A percentile compares a stretch with the other conserved stretches of the same genome.
Evolutionary conservation across 345 rosid genomes (phyloP).

Genomic region (Brassica nigra): DNA sequence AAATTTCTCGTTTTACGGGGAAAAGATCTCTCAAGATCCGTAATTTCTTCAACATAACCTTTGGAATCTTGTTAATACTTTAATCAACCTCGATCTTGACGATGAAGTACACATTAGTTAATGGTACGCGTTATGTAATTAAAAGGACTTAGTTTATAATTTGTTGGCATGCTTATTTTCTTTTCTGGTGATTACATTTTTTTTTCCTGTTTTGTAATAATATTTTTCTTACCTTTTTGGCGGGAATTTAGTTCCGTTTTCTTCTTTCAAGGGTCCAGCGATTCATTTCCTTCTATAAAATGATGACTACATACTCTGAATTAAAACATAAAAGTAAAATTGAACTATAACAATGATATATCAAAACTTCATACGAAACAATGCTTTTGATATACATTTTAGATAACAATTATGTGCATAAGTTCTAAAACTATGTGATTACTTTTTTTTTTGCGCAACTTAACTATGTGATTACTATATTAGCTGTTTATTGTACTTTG

Average conservation of each 20-base stretch:
- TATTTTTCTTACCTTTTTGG: neutral
- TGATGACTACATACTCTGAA: too few species aligned
- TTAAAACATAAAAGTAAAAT: too few species aligned
- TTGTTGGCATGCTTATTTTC: too few species aligned
- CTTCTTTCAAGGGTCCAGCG: neutral
- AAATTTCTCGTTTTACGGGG: conserved; percentile 4
- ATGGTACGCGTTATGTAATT: conserved; percentile 1
- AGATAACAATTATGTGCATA: too few species aligned
- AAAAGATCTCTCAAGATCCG: conserved; percentile 25
- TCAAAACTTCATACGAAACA: too few species aligned
- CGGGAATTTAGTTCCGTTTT: neutral
- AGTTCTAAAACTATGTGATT: too few species aligned
- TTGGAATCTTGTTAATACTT: neutral
- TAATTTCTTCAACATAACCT: conserved; percentile 10
- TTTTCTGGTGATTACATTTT: neutral
- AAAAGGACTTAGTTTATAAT: neutral
- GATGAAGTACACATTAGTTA: neutral
- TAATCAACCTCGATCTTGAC: conserved; percentile 5
- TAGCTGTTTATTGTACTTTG: too few species aligned
- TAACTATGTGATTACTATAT: too few species aligned
- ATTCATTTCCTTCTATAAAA: neutral
- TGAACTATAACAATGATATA: too few species aligned
- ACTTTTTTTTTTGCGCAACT: too few species aligned
- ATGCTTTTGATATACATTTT: too few species aligned
- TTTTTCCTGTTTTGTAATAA: neutral